Evolutionary conservation across 2,329 filamentous ascomycete species (phyloP), one percentile per base, ranked within the genome.

Genomic region (Fusarium sp.): DNA sequence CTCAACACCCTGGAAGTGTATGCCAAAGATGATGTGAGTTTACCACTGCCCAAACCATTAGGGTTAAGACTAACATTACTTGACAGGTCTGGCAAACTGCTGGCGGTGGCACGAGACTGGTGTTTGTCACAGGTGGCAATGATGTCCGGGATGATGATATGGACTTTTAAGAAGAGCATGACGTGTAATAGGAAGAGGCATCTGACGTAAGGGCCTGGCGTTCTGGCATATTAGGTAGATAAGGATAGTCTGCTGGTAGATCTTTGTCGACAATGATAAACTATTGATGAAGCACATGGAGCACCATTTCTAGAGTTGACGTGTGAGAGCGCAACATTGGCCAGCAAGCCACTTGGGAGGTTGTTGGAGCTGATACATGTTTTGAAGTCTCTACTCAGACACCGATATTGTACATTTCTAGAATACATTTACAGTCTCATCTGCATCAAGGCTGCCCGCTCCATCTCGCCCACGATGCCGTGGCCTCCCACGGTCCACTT

Each of bases 1-100:
- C 88, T 94, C 79, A 90, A 90, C 76, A 93, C 95, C 22, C 88
- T 99, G 81, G 93, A 98, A 72, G 96, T 98, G 86, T 98, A 99
- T 84, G 92, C 94, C 4, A 87, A 90, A 75, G 85, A 97, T 70
- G 94, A 98, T 86, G 97, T 98, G 87, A 94, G 95, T 92, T 74
- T 80, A 20, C 10, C n/a, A 10, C 31, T 18, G 13, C 8, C n/a
- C 27, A 59, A 31, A 47, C n/a, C 27, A 56, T 10, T 61, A 27
- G 61, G 36, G 20, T 29, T n/a, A 52, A 61, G 69, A 74, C 85
- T 91, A 81, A 90, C 74, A 59, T 60, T 57, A 40, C 11, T 52
- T 65, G 64, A 57, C 47, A 95, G 93, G 87, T 95, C 73, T 95
- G 93, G 93, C 93, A 95, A 91, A 92, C 93, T 40, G 88, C 91